These are phyloP conservation scores for Ophiocordyceps camponoti-rufipedis DNA, from an alignment of 2,329 filamentous ascomycete genomes.

Conservation along the genomic window DNA sequence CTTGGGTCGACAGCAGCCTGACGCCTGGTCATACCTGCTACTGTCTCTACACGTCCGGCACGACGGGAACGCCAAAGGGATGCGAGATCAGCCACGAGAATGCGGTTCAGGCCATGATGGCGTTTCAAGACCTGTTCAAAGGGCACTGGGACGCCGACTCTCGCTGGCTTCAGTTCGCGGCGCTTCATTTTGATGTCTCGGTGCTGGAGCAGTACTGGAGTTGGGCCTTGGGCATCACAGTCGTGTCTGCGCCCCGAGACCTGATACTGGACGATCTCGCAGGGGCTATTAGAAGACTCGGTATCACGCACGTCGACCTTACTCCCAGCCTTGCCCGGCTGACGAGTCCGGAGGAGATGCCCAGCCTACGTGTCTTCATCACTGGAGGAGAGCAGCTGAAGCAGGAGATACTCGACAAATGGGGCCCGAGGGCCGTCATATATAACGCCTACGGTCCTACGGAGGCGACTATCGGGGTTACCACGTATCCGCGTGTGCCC, in stretches of 20 bases:
- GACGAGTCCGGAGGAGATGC: constrained; percentile 62
- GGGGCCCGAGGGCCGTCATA: constrained; percentile 65
- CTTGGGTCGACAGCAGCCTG: not conserved
- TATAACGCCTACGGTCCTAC: constrained; percentile 91
- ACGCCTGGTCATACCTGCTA: constrained; percentile 42
- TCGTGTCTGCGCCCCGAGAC: constrained; percentile 69
- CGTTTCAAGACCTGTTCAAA: constrained; percentile 63
- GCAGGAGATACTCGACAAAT: constrained; percentile 72
- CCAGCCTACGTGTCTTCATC: constrained; percentile 76
- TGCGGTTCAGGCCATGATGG: constrained; percentile 72
- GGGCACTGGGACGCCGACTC: constrained; percentile 57
- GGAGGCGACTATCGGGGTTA: constrained; percentile 82
- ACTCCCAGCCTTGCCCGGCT: constrained; percentile 75
- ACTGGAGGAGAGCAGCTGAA: constrained; percentile 79
- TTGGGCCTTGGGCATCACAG: constrained; percentile 76
- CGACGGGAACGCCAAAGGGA: constrained; percentile 72
- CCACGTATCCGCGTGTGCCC: constrained; percentile 72
- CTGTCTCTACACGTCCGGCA: constrained; percentile 75
- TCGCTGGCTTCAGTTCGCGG: constrained; percentile 82
- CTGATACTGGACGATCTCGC: constrained; percentile 71
- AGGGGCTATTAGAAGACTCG: constrained; percentile 48
- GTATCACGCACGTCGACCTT: constrained; percentile 79
- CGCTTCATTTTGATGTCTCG: constrained; percentile 87
- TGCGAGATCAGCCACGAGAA: constrained; percentile 83
- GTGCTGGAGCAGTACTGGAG: constrained; percentile 92